Conservation (phyloP, 75 land plant species). For the Pinus tabuliformis region DNA sequence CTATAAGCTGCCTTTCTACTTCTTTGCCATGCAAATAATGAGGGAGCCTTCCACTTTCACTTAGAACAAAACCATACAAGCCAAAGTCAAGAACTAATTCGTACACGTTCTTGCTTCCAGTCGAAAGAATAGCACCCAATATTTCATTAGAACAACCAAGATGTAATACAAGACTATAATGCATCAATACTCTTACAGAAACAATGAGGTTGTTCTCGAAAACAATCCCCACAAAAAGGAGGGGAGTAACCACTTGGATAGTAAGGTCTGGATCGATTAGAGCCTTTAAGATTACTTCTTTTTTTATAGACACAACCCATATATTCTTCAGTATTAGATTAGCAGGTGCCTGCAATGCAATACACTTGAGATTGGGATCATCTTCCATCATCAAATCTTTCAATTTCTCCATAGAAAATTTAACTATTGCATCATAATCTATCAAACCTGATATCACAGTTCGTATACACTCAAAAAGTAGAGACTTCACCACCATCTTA, state of each 20-base stretch:
- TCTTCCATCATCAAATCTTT: conserved; percentile 60
- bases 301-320: no score
- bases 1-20: conserved; percentile 80
- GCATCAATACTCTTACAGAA: conserved; percentile 53
- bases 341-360: background rate
- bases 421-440: conserved; percentile 61
- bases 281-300: no score
- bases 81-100: conserved; percentile 78
- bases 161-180: conserved; percentile 59
- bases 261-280: no score
- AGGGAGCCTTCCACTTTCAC: conserved; percentile 65
- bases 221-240: no score
- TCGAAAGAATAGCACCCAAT: conserved; percentile 53
- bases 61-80: conserved; percentile 85
- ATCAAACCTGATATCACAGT: conserved; percentile 48
- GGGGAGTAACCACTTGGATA: no score
- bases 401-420: conserved; percentile 67
- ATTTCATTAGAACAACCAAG: conserved; percentile 78
- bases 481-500: conserved; percentile 67
- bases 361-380: conserved; percentile 86
- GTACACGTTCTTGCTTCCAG: conserved; percentile 64
- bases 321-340: no score
- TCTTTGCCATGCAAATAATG: conserved; percentile 73
- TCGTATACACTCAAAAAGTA: conserved; percentile 68
- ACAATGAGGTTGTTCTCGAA: conserved; percentile 45